A percentile compares a stretch with the other conserved stretches of the same genome.
phyloP scores from a whole-genome alignment of 495 filamentous ascomycete species.

The Penicillium macrosclerotiorum region DNA sequence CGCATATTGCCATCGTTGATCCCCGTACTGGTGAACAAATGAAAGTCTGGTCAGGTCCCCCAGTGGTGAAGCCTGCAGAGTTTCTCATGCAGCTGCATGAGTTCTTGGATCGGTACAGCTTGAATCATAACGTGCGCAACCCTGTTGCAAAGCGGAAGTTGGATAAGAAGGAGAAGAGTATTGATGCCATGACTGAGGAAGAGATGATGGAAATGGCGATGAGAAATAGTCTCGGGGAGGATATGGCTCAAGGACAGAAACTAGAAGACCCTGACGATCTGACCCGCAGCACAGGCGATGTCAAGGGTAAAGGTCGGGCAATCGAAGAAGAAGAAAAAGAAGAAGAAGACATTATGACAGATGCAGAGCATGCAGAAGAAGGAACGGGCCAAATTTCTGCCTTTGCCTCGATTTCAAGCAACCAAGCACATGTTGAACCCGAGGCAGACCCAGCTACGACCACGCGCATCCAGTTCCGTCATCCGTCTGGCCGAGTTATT shows the following conservation, averaged over 20 bases:
- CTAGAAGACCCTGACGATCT: conserved; percentile 78
- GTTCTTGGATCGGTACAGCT: conserved; percentile 92
- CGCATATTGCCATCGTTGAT: conserved; percentile 93
- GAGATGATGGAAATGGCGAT: conserved; percentile 94
- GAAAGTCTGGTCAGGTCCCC: conserved; percentile 87
- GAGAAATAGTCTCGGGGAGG: conserved; percentile 70
- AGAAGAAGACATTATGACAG: conserved; percentile 32
- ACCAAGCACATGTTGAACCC: conserved; percentile 76
- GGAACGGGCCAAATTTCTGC: conserved; percentile 34
- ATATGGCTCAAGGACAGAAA: conserved; percentile 33
- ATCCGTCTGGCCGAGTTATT: conserved; percentile 76
- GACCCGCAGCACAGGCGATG: conserved; percentile 59
- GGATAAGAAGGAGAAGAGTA: conserved; percentile 66
- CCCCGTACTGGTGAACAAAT: conserved; percentile 96
- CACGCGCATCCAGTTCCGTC: conserved; percentile 88
- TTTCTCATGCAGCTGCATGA: conserved; percentile 91
- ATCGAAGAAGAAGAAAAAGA: conserved; percentile 37
- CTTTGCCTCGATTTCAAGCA: conserved; percentile 66
- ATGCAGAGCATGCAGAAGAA: conserved; percentile 5
- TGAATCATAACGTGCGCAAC: conserved; percentile 84
- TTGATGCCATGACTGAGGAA: conserved; percentile 91
- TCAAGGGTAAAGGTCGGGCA: conserved; percentile 66
- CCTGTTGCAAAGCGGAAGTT: conserved; percentile 81
- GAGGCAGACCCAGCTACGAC: conserved; percentile 61
- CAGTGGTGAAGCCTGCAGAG: conserved; percentile 71